These are phyloP conservation scores for Peronospora belbahrii DNA, from an alignment of 352 stramenopile genomes.

Conservation along the genomic window DNA sequence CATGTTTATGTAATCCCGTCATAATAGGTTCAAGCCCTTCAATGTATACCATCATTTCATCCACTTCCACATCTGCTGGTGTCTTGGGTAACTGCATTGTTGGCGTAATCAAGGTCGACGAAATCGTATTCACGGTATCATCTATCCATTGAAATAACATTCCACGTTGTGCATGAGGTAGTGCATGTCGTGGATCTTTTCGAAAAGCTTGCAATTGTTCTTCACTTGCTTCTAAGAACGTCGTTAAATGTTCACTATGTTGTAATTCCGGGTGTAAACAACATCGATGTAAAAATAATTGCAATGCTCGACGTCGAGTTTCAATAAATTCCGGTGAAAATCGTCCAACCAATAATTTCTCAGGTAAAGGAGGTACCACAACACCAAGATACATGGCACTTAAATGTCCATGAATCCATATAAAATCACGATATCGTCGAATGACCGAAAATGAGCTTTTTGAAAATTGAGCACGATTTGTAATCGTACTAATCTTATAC, in stretches of 20 bases:
- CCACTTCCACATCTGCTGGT: conserved; percentile 89
- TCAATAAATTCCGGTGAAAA: conserved; percentile 92
- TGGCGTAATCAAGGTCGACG: conserved; percentile 50
- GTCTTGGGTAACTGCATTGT: conserved; percentile 72
- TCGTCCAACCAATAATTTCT: conserved; percentile 92
- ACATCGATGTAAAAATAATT: conserved; percentile 76
- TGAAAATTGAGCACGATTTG: conserved; percentile 72
- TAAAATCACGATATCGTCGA: conserved; percentile 92
- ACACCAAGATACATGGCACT: conserved; percentile 80
- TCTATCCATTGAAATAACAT: conserved; percentile 84
- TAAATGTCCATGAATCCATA: conserved; percentile 91
- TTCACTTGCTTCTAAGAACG: conserved; percentile 75
- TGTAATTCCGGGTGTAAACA: conserved; percentile 77
- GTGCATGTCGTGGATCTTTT: conserved; percentile 53
- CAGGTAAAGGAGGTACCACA: conserved; percentile 91
- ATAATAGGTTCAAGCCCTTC: conserved; percentile 93
- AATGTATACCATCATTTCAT: conserved; percentile 95
- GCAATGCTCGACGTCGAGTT: conserved; percentile 63
- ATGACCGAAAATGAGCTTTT: conserved; percentile 88
- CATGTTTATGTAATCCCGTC: conserved; percentile 91
- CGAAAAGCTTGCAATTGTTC: conserved; percentile 60
- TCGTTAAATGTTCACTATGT: conserved; percentile 77
- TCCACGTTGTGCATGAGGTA: conserved; percentile 32
- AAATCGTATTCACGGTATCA: conserved; percentile 81
- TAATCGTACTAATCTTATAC: conserved; percentile 90